Evolutionary conservation across 1,284 basidiomycete genomes (phyloP).

Genomic region (Xanthoconium separans): DNA sequence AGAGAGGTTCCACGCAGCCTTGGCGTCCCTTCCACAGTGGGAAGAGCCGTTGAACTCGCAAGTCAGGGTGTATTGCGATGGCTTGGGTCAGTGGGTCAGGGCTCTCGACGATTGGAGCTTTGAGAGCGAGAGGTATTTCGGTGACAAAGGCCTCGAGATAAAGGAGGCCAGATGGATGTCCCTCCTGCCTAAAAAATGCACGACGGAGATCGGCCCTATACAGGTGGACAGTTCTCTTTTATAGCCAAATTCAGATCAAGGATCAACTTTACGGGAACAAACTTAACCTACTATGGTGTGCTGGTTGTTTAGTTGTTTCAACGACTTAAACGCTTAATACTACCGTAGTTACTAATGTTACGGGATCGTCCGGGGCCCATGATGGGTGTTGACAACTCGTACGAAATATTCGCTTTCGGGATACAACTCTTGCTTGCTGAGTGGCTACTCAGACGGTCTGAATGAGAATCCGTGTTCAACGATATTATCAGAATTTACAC

Average conservation of each 20-base stretch:
- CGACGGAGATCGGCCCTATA: slow-evolving; percentile 17
- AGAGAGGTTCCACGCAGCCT: slow-evolving; percentile 11
- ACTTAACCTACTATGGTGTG: too few relatives aligned
- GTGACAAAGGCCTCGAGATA: slow-evolving; percentile 27
- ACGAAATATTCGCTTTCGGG: too few relatives aligned
- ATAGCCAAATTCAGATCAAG: neutral
- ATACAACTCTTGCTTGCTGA: too few relatives aligned
- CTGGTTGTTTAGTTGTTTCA: too few relatives aligned
- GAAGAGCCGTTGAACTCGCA: slow-evolving; percentile 25
- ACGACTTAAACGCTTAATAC: too few relatives aligned
- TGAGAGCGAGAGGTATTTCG: slow-evolving; percentile 41
- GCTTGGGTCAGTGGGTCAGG: slow-evolving; percentile 26
- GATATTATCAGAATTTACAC: too few relatives aligned
- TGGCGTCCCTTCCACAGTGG: slow-evolving; percentile 13
- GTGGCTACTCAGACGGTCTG: too few relatives aligned
- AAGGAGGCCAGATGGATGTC: slow-evolving; percentile 19
- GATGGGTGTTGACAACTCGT: too few relatives aligned
- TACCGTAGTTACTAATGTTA: too few relatives aligned
- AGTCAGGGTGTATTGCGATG: slow-evolving; percentile 25
- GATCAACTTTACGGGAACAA: too few relatives aligned
- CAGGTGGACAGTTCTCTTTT: neutral
- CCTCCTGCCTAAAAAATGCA: slow-evolving; percentile 10
- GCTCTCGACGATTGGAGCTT: slow-evolving; percentile 27
- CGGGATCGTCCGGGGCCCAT: too few relatives aligned
- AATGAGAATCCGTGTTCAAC: too few relatives aligned